phyloP scores from a whole-genome alignment of 345 rosid species.

The Camelina hispida region DNA sequence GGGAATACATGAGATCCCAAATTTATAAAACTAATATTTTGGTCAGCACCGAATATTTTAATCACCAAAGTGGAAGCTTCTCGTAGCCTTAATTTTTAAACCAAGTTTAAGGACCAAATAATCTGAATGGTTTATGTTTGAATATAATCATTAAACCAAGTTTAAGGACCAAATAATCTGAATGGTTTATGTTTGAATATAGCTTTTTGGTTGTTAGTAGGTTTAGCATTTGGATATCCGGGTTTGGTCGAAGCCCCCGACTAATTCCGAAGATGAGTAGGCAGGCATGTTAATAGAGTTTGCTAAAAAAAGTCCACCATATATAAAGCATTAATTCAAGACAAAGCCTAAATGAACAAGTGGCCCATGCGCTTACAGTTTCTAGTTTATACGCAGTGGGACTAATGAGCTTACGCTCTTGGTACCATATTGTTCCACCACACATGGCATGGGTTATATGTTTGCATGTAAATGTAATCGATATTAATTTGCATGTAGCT shows the following conservation, averaged over 20 bases:
- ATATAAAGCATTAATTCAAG: neutral
- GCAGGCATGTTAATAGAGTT: no score
- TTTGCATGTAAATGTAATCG: neutral
- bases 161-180: neutral
- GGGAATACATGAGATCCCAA: no score
- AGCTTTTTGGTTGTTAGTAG: neutral
- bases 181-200: neutral
- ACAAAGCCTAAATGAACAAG: neutral
- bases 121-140: no score
- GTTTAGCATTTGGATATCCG: no score
- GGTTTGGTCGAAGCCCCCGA: neutral
- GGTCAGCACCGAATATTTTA: neutral
- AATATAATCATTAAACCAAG: neutral
- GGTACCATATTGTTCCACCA: neutral
- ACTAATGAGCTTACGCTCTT: neutral
- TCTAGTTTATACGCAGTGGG: neutral
- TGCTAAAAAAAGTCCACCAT: no score
- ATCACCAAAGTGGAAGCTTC: neutral
- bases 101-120: no score
- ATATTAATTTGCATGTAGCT: neutral
- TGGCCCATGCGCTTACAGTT: neutral
- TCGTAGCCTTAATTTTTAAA: no score
- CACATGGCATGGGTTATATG: neutral
- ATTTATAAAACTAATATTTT: neutral
- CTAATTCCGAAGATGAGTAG: neutral